Percentiles rank a stretch among this genome's conserved stretches.
Evolutionary conservation across 116 monocot genomes (phyloP).

Genomic region (Phalaenopsis hybrid): DNA sequence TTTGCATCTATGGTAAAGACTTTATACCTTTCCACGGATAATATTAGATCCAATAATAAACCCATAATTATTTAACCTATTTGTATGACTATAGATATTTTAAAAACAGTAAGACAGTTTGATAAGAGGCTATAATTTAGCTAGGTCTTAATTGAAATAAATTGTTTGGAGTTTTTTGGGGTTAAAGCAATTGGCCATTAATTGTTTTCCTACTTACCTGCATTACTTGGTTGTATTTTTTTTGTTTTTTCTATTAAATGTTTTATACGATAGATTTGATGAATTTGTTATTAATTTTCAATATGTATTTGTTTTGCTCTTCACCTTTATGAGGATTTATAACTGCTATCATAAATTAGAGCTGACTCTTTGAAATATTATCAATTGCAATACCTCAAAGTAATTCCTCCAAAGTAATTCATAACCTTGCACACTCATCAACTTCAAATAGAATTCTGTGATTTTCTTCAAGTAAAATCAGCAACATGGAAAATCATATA

Average conservation of each 20-base stretch:
- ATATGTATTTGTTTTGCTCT: background rate
- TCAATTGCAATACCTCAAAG: background rate
- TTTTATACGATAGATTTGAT: background rate
- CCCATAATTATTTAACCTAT: too few species aligned
- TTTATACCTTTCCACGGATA: too few species aligned
- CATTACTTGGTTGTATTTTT: background rate
- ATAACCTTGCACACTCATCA: background rate
- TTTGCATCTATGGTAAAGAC: too few species aligned
- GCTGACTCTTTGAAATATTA: background rate
- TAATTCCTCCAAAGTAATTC: background rate
- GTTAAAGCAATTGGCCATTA: background rate
- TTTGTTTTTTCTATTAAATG: background rate
- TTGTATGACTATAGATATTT: background rate
- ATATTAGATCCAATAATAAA: too few species aligned
- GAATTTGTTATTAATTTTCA: background rate
- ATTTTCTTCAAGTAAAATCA: slow-evolving; percentile 9
- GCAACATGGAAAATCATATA: slow-evolving; percentile 14
- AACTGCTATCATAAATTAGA: background rate
- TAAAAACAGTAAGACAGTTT: background rate
- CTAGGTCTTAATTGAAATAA: background rate
- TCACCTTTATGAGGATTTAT: background rate
- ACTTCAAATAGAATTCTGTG: background rate
- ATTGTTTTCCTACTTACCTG: background rate
- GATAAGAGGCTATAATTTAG: background rate
- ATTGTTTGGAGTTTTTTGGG: too few species aligned